phyloP scores from a whole-genome alignment of 345 rosid genomes.

The Pugionium cornutum region DNA sequence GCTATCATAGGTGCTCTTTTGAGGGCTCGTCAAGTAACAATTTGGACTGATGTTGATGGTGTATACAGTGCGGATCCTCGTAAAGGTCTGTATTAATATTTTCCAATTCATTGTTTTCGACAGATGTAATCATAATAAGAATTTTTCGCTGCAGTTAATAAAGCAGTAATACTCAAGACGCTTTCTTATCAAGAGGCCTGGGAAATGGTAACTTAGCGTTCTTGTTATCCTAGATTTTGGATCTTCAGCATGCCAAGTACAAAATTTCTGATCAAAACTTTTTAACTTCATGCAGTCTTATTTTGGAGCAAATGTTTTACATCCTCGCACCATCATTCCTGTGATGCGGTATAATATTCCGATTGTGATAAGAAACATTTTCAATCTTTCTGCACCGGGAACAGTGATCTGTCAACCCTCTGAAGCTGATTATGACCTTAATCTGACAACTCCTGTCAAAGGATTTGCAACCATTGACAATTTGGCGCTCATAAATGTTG shows the following conservation, averaged over 20 bases:
- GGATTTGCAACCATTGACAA: constrained; percentile 99
- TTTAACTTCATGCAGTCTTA: constrained; percentile 76
- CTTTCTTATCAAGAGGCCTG: constrained; percentile 99
- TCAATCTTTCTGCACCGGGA: constrained; percentile 88
- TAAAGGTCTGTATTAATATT: constrained; percentile 60
- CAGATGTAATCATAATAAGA: not conserved
- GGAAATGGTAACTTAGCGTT: constrained; percentile 79
- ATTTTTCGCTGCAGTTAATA: constrained; percentile 68
- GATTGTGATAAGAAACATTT: constrained; percentile 87
- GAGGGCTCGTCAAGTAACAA: constrained; percentile 82
- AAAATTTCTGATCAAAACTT: constrained; percentile 30
- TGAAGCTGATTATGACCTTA: constrained; percentile 55
- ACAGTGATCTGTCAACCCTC: constrained; percentile 70
- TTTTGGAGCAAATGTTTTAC: constrained; percentile 97
- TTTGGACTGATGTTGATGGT: constrained; percentile 99
- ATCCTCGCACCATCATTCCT: constrained; percentile 98
- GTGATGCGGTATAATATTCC: constrained; percentile 93
- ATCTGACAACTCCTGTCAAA: constrained; percentile 63
- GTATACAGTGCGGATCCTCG: constrained; percentile 98
- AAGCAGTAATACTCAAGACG: constrained; percentile 83
- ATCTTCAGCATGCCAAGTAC: constrained; percentile 15
- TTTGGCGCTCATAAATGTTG: constrained; percentile 94
- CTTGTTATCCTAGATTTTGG: constrained; percentile 31
- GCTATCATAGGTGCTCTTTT: constrained; percentile 92
- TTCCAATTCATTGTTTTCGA: not conserved